Evolutionary conservation across 164 flowering plant species (phyloP).

Genomic region (Dillenia suffruticosa): DNA sequence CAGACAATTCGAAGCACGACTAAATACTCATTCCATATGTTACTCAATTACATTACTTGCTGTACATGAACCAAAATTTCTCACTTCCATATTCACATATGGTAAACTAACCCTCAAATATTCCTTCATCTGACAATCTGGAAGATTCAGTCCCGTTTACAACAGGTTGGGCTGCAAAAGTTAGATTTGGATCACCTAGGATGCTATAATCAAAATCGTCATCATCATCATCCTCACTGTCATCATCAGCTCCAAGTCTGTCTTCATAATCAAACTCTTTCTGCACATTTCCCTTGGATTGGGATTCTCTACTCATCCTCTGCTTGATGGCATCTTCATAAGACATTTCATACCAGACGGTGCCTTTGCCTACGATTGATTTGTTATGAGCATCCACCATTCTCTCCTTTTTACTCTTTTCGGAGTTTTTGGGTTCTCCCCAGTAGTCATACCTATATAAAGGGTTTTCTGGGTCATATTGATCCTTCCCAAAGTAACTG

Average conservation of each 20-base stretch:
- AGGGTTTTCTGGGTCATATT: conserved; percentile 73
- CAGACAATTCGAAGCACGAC: no score
- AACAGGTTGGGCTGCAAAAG: conserved; percentile 37
- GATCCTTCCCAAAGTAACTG: conserved; percentile 60
- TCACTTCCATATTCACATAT: not conserved
- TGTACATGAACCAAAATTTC: no score
- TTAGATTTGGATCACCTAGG: conserved; percentile 23
- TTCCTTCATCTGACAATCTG: conserved; percentile 54
- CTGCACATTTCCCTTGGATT: conserved; percentile 11
- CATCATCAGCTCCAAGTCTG: conserved; percentile 16
- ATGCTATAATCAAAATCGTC: conserved; percentile 60
- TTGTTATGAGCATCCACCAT: conserved; percentile 69
- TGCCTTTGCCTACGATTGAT: conserved; percentile 76
- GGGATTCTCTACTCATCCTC: conserved; percentile 48
- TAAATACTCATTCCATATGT: no score
- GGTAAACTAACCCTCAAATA: conserved; percentile 47
- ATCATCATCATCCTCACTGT: conserved; percentile 50
- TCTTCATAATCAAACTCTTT: conserved; percentile 25
- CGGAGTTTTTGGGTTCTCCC: conserved; percentile 96
- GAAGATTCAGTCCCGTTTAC: conserved; percentile 81
- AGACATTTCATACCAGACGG: conserved; percentile 80
- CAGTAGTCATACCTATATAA: conserved; percentile 88
- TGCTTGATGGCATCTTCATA: conserved; percentile 80
- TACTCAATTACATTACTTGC: no score
- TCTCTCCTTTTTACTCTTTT: conserved; percentile 70